These are phyloP conservation scores for Ploettnerulaceae sp. DNA, from an alignment of 2,329 filamentous ascomycete species.

Conservation along the genomic window DNA sequence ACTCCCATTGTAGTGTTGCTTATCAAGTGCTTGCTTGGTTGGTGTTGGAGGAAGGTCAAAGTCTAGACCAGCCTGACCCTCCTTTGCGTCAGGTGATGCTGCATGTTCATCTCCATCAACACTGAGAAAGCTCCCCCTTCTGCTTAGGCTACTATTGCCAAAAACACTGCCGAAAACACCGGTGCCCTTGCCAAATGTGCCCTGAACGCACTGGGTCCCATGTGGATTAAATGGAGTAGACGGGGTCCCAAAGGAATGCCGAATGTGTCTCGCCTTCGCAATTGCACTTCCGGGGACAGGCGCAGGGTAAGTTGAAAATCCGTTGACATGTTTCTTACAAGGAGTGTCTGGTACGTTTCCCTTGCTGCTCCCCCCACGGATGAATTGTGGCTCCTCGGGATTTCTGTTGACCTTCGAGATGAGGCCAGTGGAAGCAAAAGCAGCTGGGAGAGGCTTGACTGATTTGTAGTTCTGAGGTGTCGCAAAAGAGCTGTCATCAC, in stretches of 20 bases:
- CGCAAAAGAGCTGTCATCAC: conserved; percentile 54
- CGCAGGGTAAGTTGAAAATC: conserved; percentile 61
- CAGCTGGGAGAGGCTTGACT: conserved; percentile 70
- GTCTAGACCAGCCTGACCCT: conserved; percentile 56
- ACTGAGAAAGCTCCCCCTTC: conserved; percentile 67
- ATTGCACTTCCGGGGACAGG: conserved; percentile 54
- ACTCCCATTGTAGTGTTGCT: conserved; percentile 27
- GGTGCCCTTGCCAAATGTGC: conserved; percentile 48
- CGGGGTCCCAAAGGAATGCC: conserved; percentile 72
- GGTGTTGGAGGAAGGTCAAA: conserved; percentile 86
- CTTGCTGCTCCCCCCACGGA: conserved; percentile 49
- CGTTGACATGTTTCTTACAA: conserved; percentile 77
- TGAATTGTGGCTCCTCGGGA: conserved; percentile 58
- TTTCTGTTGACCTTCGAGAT: conserved; percentile 92
- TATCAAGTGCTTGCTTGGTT: conserved; percentile 62
- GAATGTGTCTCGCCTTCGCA: conserved; percentile 56
- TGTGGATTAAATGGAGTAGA: conserved; percentile 73
- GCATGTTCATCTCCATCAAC: conserved; percentile 60
- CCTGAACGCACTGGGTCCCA: conserved; percentile 40
- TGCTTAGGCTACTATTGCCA: conserved; percentile 40
- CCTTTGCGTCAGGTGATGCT: conserved; percentile 49
- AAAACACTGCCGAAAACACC: conserved; percentile 57
- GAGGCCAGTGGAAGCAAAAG: conserved; percentile 90
- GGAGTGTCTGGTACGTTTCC: conserved; percentile 86
- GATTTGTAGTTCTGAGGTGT: conserved; percentile 74